Conservation (phyloP, 805 yeast genomes). For the Blastobotrys americana region DNA sequence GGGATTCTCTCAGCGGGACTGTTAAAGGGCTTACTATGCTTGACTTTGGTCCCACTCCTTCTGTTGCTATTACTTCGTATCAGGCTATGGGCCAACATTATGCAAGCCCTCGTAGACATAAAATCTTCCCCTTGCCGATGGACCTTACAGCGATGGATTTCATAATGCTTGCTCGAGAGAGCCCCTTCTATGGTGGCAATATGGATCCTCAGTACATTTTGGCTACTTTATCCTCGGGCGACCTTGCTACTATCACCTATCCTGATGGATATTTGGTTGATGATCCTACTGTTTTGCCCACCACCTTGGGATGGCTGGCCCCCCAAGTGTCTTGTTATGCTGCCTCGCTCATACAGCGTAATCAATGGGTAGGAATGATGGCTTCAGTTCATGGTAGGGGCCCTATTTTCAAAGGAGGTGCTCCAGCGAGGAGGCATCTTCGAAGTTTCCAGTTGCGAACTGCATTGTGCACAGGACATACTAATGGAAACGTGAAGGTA, state of each 20-base stretch:
- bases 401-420: conserved; percentile 70
- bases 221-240: conserved; percentile 54
- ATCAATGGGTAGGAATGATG: conserved; percentile 76
- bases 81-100: conserved; percentile 76
- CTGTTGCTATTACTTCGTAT: conserved; percentile 73
- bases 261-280: conserved; percentile 49
- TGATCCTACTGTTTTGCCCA: conserved; percentile 63
- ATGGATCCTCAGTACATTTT: conserved; percentile 67
- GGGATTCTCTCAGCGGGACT: conserved; percentile 40
- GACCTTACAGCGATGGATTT: conserved; percentile 38
- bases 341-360: conserved; percentile 51
- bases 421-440: conserved; percentile 46
- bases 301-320: conserved; percentile 68
- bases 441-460: conserved; percentile 47
- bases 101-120: conserved; percentile 49
- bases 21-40: conserved; percentile 47
- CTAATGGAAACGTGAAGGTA: conserved; percentile 68
- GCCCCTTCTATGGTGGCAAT: conserved; percentile 74
- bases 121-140: conserved; percentile 48
- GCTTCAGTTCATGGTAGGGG: conserved; percentile 35
- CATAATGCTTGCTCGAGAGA: conserved; percentile 47
- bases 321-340: conserved; percentile 57
- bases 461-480: conserved; percentile 73
- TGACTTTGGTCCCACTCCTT: conserved; percentile 71
- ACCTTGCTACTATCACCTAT: conserved; percentile 52